phyloP scores from a whole-genome alignment of 116 monocot species.

The Dioscorea cayenensis region DNA sequence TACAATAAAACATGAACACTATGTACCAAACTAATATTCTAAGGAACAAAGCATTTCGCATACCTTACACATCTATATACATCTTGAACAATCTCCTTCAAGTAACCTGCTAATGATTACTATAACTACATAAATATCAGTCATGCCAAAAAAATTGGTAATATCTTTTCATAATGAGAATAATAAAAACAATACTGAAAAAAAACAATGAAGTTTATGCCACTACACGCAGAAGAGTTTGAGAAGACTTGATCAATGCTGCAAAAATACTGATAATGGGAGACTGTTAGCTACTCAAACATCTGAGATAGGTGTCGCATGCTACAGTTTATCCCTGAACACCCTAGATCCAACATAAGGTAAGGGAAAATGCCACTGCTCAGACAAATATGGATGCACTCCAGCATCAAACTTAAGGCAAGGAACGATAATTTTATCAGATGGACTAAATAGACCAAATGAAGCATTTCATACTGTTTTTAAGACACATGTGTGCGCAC shows the following conservation, averaged over 20 bases:
- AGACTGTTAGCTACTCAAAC: background rate
- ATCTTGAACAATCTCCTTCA: slow-evolving; percentile 71
- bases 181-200: background rate
- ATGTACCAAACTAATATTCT: too few species aligned
- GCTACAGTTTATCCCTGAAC: too few species aligned
- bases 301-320: too few species aligned
- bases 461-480: too few species aligned
- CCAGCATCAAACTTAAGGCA: background rate
- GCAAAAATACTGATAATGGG: background rate
- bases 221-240: background rate
- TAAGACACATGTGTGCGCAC: too few species aligned
- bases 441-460: too few species aligned
- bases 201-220: background rate
- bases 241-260: background rate
- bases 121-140: background rate
- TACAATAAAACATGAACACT: background rate
- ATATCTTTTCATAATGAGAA: background rate
- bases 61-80: slow-evolving; percentile 77
- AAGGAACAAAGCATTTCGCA: background rate
- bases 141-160: background rate
- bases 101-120: slow-evolving; percentile 49
- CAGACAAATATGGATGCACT: background rate
- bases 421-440: too few species aligned
- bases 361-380: background rate
- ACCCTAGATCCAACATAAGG: too few species aligned